Base-by-base conservation (phyloP, 768 basidiomycete genomes). In the Pleurotus ostreatus region DNA sequence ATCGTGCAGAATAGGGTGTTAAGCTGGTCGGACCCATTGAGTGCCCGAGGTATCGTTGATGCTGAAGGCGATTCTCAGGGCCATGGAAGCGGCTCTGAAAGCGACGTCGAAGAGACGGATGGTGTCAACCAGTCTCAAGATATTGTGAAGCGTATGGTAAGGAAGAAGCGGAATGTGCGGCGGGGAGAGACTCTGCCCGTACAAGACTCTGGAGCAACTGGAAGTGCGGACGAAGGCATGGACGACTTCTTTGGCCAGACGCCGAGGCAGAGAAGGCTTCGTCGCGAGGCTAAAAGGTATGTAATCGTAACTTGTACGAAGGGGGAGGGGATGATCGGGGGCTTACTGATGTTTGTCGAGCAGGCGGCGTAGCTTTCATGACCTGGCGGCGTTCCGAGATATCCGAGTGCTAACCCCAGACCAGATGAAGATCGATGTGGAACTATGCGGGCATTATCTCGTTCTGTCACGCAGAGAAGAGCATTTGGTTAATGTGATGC, bases 381-480 rank as follows among this genome's bases (percentile, higher is more conserved):
- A 85, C 66, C 63, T 84, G 1, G 64, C 70, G 25, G 76, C 80
- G n/a, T 74, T 84, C 59, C 72, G 69, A 39, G 72, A 72, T 47
- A 65, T 78, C 57, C 72, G 72, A 37, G 70, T 85, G 9, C 66
- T 89, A 43, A 76, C 78, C 2, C 59, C 77, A 5, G 86, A 90
- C 55, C 75, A 80, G 62, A 88, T 92, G 87, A 80, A 78, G 49
- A 82, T 89, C 41, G 90, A 92, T 62, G 90, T 91, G 38, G 88
- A 87, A 62, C 74, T 92, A 13, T 86, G 86, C 63, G 88, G 86
- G 3, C 86, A 92, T 64, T 66, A 88, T 46, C 73, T 92, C 18
- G 78, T 86, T 60, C 82, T 90, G 82, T 73, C 71, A 34, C 73
- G 89, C 43, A 77, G 89, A 62, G 84, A 86, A 65, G 73, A 76